These are phyloP conservation scores for Ophiostoma himal-ulmi DNA, from an alignment of 2,329 filamentous ascomycete genomes.

Conservation along the genomic window DNA sequence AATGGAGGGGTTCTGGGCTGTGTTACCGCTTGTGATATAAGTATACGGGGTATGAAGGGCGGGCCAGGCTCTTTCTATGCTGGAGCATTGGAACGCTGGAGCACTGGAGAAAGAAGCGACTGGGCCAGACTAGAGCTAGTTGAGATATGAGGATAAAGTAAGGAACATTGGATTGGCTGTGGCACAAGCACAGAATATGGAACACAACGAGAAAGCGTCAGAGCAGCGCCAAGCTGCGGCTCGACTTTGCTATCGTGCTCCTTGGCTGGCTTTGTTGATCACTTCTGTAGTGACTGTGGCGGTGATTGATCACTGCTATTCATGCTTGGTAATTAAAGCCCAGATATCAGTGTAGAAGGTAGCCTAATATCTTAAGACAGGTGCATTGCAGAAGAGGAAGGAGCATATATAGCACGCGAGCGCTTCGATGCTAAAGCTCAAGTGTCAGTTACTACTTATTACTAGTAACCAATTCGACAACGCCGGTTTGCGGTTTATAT, in stretches of 20 bases:
- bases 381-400: not conserved
- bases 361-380: not conserved
- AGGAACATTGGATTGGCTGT: not conserved
- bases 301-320: not conserved
- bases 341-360: not conserved
- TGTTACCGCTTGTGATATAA: not conserved
- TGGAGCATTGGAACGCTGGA: not conserved
- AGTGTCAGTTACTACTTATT: not conserved
- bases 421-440: not conserved
- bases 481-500: too few species aligned
- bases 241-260: not conserved
- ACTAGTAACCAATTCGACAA: too few species aligned
- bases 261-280: not conserved
- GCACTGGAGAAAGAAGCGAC: not conserved
- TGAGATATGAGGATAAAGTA: not conserved
- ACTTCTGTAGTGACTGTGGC: not conserved
- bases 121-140: slow-evolving; percentile 1
- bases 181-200: not conserved
- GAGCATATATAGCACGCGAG: not conserved
- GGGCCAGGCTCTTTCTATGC: not conserved
- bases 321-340: not conserved
- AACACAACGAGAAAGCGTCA: not conserved
- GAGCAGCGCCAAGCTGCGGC: not conserved
- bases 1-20: slow-evolving; percentile 4
- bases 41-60: not conserved